Evolutionary conservation across 139 green algal genomes (phyloP).

Genomic region (Chlorella sp.): DNA sequence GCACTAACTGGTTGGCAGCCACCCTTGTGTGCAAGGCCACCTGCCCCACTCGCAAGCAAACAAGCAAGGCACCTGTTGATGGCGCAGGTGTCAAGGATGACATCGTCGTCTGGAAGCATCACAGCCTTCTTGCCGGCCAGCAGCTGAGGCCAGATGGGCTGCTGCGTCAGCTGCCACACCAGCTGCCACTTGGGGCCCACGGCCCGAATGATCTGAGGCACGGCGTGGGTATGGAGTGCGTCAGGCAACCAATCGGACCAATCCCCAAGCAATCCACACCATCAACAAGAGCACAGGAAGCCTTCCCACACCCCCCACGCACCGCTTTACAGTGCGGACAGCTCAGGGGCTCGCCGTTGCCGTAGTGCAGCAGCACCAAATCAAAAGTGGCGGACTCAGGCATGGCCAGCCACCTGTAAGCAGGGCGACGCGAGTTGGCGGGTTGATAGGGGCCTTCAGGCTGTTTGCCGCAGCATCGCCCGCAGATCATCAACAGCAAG

Average conservation of each 20-base stretch:
- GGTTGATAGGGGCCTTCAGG: too few species aligned
- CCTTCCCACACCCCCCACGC: too few species aligned
- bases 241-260: too few species aligned
- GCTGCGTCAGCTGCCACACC: constrained; percentile 20
- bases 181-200: constrained; percentile 42
- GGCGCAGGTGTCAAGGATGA: constrained; percentile 36
- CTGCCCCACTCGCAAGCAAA: too few species aligned
- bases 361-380: constrained; percentile 40
- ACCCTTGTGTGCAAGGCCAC: too few species aligned
- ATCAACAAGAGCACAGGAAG: too few species aligned
- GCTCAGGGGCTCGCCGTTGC: neutral
- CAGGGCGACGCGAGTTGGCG: too few species aligned
- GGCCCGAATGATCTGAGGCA: neutral
- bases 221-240: too few species aligned
- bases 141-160: neutral
- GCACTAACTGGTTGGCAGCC: constrained; percentile 1
- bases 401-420: constrained; percentile 9
- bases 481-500: too few species aligned
- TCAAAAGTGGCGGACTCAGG: constrained; percentile 34
- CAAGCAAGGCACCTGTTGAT: constrained; percentile 46
- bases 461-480: too few species aligned
- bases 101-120: constrained; percentile 44
- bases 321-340: constrained; percentile 22
- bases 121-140: constrained; percentile 31
- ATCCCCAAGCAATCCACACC: too few species aligned